Percentiles rank a stretch among this genome's conserved stretches.
phyloP scores from a whole-genome alignment of 495 filamentous ascomycete species.

The Aspergillus cristatus region DNA sequence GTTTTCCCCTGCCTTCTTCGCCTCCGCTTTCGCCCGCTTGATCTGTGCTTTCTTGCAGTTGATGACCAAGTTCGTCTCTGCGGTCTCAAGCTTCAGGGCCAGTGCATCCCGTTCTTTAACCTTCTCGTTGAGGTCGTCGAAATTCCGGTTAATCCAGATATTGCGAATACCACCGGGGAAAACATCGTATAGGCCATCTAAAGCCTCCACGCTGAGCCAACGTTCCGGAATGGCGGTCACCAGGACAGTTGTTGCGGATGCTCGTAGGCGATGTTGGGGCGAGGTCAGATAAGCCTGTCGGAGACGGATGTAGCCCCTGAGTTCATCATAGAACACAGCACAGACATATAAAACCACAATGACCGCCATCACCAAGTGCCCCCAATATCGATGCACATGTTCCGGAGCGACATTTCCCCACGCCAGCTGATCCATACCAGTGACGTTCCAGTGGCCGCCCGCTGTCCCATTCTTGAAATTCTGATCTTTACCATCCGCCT shows the following conservation, averaged over 20 bases:
- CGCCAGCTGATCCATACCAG: constrained; percentile 68
- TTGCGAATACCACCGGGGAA: constrained; percentile 94
- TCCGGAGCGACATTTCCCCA: constrained; percentile 83
- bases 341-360: constrained; percentile 75
- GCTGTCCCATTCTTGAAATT: constrained; percentile 35
- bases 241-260: constrained; percentile 93
- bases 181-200: constrained; percentile 85
- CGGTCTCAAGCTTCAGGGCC: constrained; percentile 65
- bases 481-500: constrained; percentile 56
- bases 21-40: constrained; percentile 54
- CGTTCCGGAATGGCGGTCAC: constrained; percentile 82
- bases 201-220: constrained; percentile 74
- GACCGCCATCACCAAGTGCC: constrained; percentile 77
- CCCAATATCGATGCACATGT: constrained; percentile 74
- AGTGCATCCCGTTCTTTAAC: constrained; percentile 64
- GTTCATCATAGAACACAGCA: constrained; percentile 77
- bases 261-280: constrained; percentile 85
- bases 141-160: constrained; percentile 94
- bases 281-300: constrained; percentile 93
- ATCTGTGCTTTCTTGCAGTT: constrained; percentile 67
- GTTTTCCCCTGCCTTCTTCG: constrained; percentile 50
- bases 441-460: constrained; percentile 38
- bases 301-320: constrained; percentile 85
- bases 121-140: constrained; percentile 78
- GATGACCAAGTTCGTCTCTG: constrained; percentile 76